Percentiles rank a stretch among this genome's conserved stretches.
Evolutionary conservation across 2,329 filamentous ascomycete genomes (phyloP).

Genomic region (Colletotrichum incanum): DNA sequence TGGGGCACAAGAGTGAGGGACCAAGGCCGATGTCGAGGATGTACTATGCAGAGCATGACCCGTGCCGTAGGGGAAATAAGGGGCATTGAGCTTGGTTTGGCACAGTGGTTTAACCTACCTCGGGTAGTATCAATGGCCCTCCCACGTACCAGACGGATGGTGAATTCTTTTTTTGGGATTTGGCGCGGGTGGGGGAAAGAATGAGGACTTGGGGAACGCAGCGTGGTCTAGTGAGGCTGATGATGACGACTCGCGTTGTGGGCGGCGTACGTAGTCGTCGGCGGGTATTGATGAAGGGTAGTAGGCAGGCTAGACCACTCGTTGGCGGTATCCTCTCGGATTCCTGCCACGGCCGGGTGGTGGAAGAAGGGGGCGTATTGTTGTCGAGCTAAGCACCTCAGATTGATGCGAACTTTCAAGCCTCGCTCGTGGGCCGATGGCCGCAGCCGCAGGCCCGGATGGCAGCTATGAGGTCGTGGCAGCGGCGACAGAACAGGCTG

Average conservation of each 20-base stretch:
- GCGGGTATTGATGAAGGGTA: neutral
- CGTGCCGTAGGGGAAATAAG: conserved; percentile 19
- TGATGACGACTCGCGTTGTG: conserved; percentile 30
- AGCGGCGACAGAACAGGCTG: conserved; percentile 15
- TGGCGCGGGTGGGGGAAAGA: conserved; percentile 7
- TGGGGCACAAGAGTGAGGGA: conserved; percentile 16
- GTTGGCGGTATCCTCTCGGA: too few relatives aligned
- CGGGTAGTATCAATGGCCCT: conserved; percentile 5
- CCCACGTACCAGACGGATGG: neutral
- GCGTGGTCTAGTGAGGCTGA: conserved; percentile 33
- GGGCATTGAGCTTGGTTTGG: conserved; percentile 3
- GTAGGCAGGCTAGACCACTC: too few relatives aligned
- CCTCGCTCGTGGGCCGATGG: neutral
- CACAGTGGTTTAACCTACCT: conserved; percentile 13
- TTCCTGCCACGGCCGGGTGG: too few relatives aligned
- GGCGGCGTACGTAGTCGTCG: conserved; percentile 26
- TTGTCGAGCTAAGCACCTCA: neutral
- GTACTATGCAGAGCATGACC: conserved; percentile 10
- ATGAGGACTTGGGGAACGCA: conserved; percentile 5
- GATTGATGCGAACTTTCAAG: neutral
- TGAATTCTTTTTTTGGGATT: conserved; percentile 29
- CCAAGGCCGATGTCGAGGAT: conserved; percentile 13
- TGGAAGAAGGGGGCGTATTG: neutral
- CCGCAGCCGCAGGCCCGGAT: neutral
- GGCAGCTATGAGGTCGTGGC: conserved; percentile 27